Evolutionary conservation across 305 asterid species (phyloP), one percentile per base, ranked within the genome.

Genomic region (Ajuga reptans): DNA sequence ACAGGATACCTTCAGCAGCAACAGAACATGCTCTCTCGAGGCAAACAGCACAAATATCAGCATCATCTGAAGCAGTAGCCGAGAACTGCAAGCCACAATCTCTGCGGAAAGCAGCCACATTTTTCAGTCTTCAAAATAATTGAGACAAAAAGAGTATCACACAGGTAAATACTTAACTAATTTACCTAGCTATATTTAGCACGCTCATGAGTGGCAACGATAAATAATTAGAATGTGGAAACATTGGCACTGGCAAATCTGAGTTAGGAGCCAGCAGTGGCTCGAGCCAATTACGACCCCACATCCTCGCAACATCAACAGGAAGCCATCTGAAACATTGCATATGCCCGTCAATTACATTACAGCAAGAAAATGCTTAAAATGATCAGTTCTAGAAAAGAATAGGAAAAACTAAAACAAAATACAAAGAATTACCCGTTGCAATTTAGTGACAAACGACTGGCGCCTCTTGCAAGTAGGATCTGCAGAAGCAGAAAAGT

Each of bases 261-360:
- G 96, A 87, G 77, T 86, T 82, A 29, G 94, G 90, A 15, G 80
- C 80, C 62, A 93, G 82, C 64, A 90, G 71, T 8, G 95, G 84
- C 80, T 94, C 97, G 50, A 94, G 97, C 99, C 97, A 89, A 81
- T 91, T 90, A 58, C 97, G 95, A 3, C 95, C 95, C 96, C 99
- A 94, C 90, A 85, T 87, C 79, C 93, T 84, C 14, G 97, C 96
- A 75, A 94, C 96, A 71, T 94, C 97, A 34, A 87, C 77, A 31
- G 99, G 99, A 50, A 87, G 89, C 96, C 97, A 89, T 78, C 99
- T 93, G 89, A 72, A 83, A 81, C 61, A 76, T 75, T 3, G 11
- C 54, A 73, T 9, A 63, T 5, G 34, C 49, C 53, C 53, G 33
- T 70, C 65, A 74, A 2, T 41, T n/a, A n/a, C n/a, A n/a, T n/a